These are phyloP conservation scores for Acanthamoeba culbertsoni DNA, from an alignment of 208 protist genomes.

Conservation along the genomic window DNA sequence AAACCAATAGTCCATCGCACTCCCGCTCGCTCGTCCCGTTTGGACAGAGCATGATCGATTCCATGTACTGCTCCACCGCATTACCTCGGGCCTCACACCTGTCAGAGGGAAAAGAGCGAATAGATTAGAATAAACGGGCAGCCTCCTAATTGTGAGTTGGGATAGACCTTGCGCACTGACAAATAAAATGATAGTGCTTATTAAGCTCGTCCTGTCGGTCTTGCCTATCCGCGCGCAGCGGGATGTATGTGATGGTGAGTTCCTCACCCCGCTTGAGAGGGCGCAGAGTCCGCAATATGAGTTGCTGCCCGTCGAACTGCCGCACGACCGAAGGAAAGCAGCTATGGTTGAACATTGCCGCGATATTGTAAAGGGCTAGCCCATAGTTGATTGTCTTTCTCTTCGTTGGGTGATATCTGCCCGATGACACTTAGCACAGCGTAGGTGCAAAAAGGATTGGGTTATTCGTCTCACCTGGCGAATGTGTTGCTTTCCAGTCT, in stretches of 20 bases:
- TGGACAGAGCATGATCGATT: neutral
- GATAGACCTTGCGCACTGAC: neutral
- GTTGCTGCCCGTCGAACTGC: neutral
- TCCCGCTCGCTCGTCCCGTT: constrained; percentile 23
- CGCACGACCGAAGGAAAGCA: constrained; percentile 24
- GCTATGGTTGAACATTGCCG: constrained; percentile 29
- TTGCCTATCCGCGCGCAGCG: neutral
- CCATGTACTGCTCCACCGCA: neutral
- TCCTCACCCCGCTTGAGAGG: constrained; percentile 12
- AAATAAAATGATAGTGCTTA: constrained; percentile 29
- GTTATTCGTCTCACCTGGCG: neutral
- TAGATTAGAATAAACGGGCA: neutral
- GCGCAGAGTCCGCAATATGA: neutral
- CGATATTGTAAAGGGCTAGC: neutral
- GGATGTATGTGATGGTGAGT: constrained; percentile 23
- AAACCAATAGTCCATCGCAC: constrained; percentile 40
- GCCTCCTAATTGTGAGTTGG: no score
- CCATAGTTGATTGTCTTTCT: constrained; percentile 50
- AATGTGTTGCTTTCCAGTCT: constrained; percentile 26
- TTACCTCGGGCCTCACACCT: neutral
- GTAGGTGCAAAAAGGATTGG: no score
- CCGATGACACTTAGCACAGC: no score
- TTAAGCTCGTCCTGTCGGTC: neutral
- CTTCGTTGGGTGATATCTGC: neutral
- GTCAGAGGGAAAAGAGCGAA: neutral